Percentiles rank a stretch among this genome's conserved stretches.
Conservation (phyloP, 2,329 filamentous ascomycete species). For the Paraconiothyrium brasiliense region DNA sequence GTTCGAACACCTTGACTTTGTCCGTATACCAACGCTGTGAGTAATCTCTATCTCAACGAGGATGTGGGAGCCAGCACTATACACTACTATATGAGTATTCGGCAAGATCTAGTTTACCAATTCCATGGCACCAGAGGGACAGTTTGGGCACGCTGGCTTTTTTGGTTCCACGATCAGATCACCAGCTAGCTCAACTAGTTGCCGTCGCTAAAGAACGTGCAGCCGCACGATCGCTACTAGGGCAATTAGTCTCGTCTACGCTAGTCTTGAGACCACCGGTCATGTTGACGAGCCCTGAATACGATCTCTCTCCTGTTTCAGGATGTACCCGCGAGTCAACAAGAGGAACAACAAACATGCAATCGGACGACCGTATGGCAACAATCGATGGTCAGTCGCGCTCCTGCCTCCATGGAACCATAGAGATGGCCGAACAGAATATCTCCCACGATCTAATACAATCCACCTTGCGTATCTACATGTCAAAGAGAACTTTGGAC, state of each 20-base stretch:
- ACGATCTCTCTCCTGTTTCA: constrained; percentile 1
- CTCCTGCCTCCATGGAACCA: not conserved
- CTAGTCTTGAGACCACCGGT: constrained; percentile 14
- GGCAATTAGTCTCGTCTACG: constrained; percentile 3
- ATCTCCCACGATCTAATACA: not conserved
- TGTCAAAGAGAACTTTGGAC: constrained; percentile 14
- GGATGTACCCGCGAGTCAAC: constrained; percentile 3
- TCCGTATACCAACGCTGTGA: not conserved
- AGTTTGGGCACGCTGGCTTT: not conserved
- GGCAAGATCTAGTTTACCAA: not conserved
- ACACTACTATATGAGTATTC: not conserved
- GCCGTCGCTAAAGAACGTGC: constrained; percentile 10
- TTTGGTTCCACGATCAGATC: not conserved
- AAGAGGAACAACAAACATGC: not conserved
- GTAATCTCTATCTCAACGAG: not conserved
- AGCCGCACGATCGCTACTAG: constrained; percentile 20
- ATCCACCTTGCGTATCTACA: not conserved
- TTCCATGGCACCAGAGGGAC: too few species aligned
- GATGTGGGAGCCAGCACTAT: not conserved
- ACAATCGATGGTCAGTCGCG: not conserved
- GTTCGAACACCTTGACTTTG: not conserved
- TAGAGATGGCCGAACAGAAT: not conserved
- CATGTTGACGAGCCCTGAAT: not conserved
- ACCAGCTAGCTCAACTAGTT: not conserved
- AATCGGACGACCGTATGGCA: not conserved